Evolutionary conservation across 768 basidiomycete genomes (phyloP), one percentile per base, ranked within the genome.

Genomic region (Collybia sordida): DNA sequence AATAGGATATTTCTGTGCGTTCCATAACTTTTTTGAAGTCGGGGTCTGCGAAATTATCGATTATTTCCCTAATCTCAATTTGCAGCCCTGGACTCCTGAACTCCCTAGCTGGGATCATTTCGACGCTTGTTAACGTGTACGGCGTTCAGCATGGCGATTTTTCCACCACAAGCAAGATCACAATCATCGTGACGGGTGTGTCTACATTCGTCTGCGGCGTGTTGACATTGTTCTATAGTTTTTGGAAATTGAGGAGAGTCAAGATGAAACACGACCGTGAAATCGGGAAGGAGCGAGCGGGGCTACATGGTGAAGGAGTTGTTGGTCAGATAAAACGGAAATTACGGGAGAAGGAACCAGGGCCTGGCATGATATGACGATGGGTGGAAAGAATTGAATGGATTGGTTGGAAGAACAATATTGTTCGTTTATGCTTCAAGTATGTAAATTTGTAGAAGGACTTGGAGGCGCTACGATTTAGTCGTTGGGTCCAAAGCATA

Each of bases 1-100:
- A 80, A 81, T 63, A 80, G 74, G 40, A 70, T 83, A 42, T 84
- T 82, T 59, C 47, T 81, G 82, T 83, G 52, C 48, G 79, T 60
- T 6, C 5, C 27, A n/a, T n/a, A n/a, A n/a, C n/a, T n/a, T n/a
- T n/a, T n/a, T 8, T 42, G 25, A 17, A 25, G 21, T 25, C 51
- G 28, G 5, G 9, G 12, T 37, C 4, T 34, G 3, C 15, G 5
- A 9, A 24, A 7, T 22, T 19, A 19, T 21, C 24, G 19, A 7
- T 15, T 19, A 28, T 36, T 24, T 18, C 18, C 31, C n/a, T 12
- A 21, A 43, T 6, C 11, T 25, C 17, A 19, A 31, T 9, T 6
- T 52, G 14, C 54, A 82, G 82, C 31, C 83, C 83, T 17, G 83
- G 83, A 11, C 61, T 74, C 35, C 64, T 84, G 46, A 83, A 84